Base-by-base conservation (phyloP, 2,329 filamentous ascomycete species). In the Exutisphaerella laricina region DNA sequence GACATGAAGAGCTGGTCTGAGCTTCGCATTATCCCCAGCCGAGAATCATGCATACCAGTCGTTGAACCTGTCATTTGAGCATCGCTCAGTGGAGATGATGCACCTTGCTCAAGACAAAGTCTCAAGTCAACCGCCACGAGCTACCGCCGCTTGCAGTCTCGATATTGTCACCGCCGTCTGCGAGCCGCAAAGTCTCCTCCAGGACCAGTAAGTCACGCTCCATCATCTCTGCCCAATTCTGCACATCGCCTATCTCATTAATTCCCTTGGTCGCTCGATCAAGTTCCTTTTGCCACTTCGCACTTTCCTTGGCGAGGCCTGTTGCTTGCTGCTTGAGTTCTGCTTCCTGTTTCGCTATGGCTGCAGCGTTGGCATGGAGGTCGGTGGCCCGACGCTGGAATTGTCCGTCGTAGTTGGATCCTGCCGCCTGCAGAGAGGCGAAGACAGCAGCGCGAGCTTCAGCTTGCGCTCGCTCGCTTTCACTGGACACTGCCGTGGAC, bases 201-300 rank as follows among this genome's bases (percentile, higher is more conserved):
- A 65, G 38, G 17, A 66, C 60, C 31, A 59, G 43, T 21, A 66
- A 55, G 25, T 65, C 64, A 9, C 62, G 53, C 48, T 66, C 85
- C 58, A 90, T 71, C 66, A 88, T 79, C 73, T 92, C 86, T 16
- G 85, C 84, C 85, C 85, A 92, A 63, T 89, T 89, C 71, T 90
- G 85, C 59, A 90, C 77, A 60, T 88, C 82, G 17, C 85, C 85
- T 48, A 88, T 70, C 71, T 88, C 85, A 68, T 88, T 89, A 46
- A 90, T 69, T 58, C 74, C 74, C 51, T 74, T 73, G 33, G 77
- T 75, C 25, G 81, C 80, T 45, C 73, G 74, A 53, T 77, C 75
- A 4, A 80, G 79, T 54, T 86, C 70, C 52, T 75, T 75, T 52
- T 73, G 75, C 58, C 86, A 74, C 63, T 78, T 76, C 48, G 81